Percentiles rank a stretch among this genome's conserved stretches.
Conservation (phyloP, 352 stramenopile genomes). For the Pythium monospermum region DNA sequence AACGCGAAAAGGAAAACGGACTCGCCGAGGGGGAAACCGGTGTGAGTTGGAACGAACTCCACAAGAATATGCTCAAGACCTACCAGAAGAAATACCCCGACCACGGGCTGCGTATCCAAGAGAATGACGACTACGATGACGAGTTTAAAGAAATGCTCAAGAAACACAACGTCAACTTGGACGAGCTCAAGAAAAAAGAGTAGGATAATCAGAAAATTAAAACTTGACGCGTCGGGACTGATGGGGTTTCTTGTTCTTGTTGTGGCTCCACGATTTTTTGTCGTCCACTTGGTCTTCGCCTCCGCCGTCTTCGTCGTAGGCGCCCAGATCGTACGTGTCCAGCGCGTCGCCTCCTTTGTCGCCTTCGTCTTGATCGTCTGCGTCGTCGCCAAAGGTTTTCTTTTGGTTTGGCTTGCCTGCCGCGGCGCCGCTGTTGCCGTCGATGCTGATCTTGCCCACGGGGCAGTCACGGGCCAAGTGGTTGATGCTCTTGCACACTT, state of each 20-base stretch:
- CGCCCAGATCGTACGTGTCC: conserved; percentile 34
- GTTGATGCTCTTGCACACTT: conserved; percentile 77
- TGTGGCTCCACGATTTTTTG: conserved; percentile 13
- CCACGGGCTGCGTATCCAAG: conserved; percentile 38
- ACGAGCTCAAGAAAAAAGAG: conserved; percentile 45
- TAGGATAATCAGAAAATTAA: conserved; percentile 11
- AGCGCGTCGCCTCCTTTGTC: conserved; percentile 40
- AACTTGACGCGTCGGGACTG: conserved; percentile 18
- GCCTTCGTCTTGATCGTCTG: conserved; percentile 33
- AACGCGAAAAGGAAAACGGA: conserved; percentile 45
- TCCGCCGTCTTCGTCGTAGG: conserved; percentile 28
- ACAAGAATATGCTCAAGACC: conserved; percentile 57
- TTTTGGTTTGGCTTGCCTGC: conserved; percentile 82
- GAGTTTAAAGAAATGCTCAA: conserved; percentile 79
- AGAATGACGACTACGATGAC: conserved; percentile 74
- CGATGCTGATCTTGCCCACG: conserved; percentile 53
- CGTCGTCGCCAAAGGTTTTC: conserved; percentile 60
- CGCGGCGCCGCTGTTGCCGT: conserved; percentile 45
- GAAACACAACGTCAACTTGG: conserved; percentile 69
- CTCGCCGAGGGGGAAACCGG: conserved; percentile 35
- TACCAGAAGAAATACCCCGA: conserved; percentile 81
- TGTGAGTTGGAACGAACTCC: conserved; percentile 81
- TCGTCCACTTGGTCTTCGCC: conserved; percentile 26
- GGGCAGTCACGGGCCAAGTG: conserved; percentile 86
- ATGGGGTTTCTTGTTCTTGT: conserved; percentile 17